These are phyloP conservation scores for Datisca glomerata DNA, from an alignment of 306 rosid genomes.

Conservation along the genomic window DNA sequence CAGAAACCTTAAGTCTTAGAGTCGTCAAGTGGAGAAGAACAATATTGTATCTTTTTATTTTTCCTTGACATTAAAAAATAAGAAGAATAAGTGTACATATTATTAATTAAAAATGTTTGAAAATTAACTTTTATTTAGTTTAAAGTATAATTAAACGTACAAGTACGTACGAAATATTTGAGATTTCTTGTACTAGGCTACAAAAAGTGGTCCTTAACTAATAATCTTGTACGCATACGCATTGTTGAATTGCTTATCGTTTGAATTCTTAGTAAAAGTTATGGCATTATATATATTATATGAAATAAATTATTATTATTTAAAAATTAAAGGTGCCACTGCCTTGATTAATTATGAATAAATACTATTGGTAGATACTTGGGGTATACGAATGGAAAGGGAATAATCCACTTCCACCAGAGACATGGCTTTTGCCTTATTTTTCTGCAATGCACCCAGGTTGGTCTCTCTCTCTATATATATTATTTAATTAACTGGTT, in stretches of 20 bases:
- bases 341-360: neutral
- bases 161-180: too few relatives aligned
- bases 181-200: too few relatives aligned
- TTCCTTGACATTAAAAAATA: too few relatives aligned
- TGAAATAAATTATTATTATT: neutral
- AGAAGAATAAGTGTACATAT: too few relatives aligned
- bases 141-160: too few relatives aligned
- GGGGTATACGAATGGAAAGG: constrained; percentile 80
- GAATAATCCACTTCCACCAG: constrained; percentile 52
- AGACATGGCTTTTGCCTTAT: constrained; percentile 60
- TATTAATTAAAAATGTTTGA: too few relatives aligned
- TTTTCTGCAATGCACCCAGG: constrained; percentile 56
- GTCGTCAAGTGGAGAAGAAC: too few relatives aligned
- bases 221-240: too few relatives aligned
- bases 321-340: neutral
- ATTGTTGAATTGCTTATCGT: neutral
- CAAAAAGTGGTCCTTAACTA: too few relatives aligned
- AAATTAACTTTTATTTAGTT: too few relatives aligned
- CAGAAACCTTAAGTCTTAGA: too few relatives aligned
- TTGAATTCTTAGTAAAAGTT: neutral
- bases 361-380: constrained; percentile 25
- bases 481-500: neutral
- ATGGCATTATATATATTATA: neutral
- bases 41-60: too few relatives aligned
- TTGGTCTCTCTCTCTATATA: neutral